Percentiles rank a stretch among this genome's conserved stretches.
Conservation (phyloP, 2,329 filamentous ascomycete genomes). For the Epichloe festucae region DNA sequence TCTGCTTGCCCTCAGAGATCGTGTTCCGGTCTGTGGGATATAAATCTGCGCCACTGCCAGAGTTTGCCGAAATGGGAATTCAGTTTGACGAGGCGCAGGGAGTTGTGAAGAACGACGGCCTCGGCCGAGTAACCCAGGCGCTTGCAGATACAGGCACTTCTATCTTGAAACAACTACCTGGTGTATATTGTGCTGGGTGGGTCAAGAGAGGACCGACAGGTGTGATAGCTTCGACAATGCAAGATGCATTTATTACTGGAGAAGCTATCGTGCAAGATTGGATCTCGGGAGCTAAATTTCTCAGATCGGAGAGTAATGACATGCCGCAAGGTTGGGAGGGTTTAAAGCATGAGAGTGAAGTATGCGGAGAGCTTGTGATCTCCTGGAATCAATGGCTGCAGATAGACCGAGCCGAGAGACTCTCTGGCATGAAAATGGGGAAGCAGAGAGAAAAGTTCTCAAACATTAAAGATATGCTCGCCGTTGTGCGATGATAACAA, state of each 20-base stretch:
- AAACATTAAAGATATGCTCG: conserved; percentile 43
- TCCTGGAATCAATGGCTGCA: conserved; percentile 73
- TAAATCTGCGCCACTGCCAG: conserved; percentile 64
- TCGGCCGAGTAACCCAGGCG: conserved; percentile 50
- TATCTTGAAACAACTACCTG: conserved; percentile 37
- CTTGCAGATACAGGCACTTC: conserved; percentile 20
- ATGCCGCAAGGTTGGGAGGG: conserved; percentile 57
- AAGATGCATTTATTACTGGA: conserved; percentile 80
- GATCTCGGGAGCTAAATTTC: conserved; percentile 30
- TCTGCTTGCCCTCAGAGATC: conserved; percentile 49
- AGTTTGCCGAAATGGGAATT: conserved; percentile 60
- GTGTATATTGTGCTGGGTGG: conserved; percentile 91
- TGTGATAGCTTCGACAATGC: conserved; percentile 92
- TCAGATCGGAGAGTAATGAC: conserved; percentile 12
- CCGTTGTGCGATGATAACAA: conserved; percentile 28
- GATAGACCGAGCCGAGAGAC: conserved; percentile 69
- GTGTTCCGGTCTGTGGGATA: conserved; percentile 96
- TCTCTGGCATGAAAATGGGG: conserved; percentile 50
- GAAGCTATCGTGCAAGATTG: conserved; percentile 77
- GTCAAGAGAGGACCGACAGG: conserved; percentile 90
- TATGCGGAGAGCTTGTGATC: conserved; percentile 48
- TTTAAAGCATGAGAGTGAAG: conserved; percentile 44
- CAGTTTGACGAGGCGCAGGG: conserved; percentile 65
- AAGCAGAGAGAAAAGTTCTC: conserved; percentile 69
- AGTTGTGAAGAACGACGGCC: conserved; percentile 68